Base-by-base conservation (phyloP, 176 grass and related monocot species). In the Musa schizocarpa region DNA sequence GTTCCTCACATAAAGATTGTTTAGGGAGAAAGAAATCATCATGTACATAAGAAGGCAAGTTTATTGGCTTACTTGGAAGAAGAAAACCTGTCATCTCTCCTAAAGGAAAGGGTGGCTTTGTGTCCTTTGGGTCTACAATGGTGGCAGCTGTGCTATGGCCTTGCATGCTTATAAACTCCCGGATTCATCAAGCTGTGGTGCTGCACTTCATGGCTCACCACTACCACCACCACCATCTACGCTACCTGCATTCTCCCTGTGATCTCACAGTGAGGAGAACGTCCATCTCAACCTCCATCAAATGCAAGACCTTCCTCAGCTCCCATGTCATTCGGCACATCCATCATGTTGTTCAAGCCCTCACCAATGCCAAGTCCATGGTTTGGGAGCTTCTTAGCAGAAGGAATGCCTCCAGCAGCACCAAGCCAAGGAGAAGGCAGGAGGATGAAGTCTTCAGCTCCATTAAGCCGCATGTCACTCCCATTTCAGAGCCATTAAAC, bases 381-480 rank as follows among this genome's bases (percentile, higher is more conserved):
- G 48, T 65, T 61, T 9, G 21, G 59, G 59, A 65, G 12, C 75
- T 77, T 6, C 55, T 77, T 48, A 1, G 4, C 4, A 43, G 19
- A 48, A 19, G 17, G 25, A 16, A 13, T 43, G 34, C 34, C 2
- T 17, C 1, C 65, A 68, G 24, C 65, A 48, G 11, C 43, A 16
- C 51, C 13, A n/a, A 20, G 17, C 17, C 14, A 2, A 6, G 48
- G 20, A 75, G 73, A 52, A 86, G 67, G 51, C 68, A 22, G 53
- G 69, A 55, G 59, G 61, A 50, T 8, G 76, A 77, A 25, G 65
- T 74, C 50, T 49, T 63, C 27, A 17, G 27, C 26, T 80, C 71
- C 68, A 80, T 80, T 59, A 75, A 25, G 24, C 43, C 76, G 1
- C 74, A 82, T 24, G 65, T 75, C 50, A 49, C 74, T 24, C 75